A percentile compares a stretch with the other conserved stretches of the same genome.
Conservation (phyloP, 805 yeast genomes). For the Ogataea ganodermae region DNA sequence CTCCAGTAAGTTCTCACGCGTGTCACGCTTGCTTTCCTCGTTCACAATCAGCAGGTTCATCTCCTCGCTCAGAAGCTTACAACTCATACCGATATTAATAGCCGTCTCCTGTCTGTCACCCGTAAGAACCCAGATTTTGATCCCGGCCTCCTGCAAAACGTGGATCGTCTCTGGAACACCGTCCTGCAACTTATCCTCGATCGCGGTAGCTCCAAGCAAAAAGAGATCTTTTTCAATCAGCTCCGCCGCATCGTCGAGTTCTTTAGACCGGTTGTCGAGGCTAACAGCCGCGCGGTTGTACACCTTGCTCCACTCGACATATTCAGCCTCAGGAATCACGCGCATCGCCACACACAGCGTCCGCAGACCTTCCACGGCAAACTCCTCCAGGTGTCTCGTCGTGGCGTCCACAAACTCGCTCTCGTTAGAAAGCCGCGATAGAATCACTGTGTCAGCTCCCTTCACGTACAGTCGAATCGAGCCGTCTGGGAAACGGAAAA, state of each 20-base stretch:
- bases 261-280: conserved; percentile 68
- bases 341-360: conserved; percentile 91
- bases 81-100: conserved; percentile 97
- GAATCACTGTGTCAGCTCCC: conserved; percentile 96
- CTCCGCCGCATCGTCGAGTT: conserved; percentile 87
- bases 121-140: conserved; percentile 95
- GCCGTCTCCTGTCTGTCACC: conserved; percentile 99
- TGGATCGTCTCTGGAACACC: conserved; percentile 98
- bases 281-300: conserved; percentile 85
- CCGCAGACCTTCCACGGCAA: conserved; percentile 94
- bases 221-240: conserved; percentile 77
- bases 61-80: conserved; percentile 90
- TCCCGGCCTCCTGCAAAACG: conserved; percentile 93
- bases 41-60: conserved; percentile 91
- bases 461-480: conserved; percentile 84
- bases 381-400: conserved; percentile 85
- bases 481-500: conserved; percentile 94
- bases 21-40: conserved; percentile 80
- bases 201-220: conserved; percentile 94
- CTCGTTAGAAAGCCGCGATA: conserved; percentile 72
- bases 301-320: conserved; percentile 61
- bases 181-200: conserved; percentile 95
- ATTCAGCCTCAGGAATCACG: conserved; percentile 77
- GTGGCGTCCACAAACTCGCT: conserved; percentile 86
- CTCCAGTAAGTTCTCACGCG: conserved; percentile 67